Base-by-base conservation (phyloP, 1,139 yeast species). In the Hanseniaspora uvarum region DNA sequence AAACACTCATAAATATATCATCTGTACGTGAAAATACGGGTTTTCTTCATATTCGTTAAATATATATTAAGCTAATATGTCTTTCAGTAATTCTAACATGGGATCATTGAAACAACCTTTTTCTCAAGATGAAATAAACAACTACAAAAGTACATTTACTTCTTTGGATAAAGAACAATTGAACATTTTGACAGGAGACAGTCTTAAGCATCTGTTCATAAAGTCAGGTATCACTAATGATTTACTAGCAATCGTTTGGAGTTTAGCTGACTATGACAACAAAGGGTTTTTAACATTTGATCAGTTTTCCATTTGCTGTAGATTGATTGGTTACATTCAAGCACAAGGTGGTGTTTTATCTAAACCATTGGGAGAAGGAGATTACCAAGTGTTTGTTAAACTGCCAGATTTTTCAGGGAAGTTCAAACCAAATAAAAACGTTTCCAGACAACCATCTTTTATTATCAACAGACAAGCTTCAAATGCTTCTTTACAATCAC, bases 161-260 rank as follows among this genome's bases (percentile, higher is more conserved):
- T 74, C 83, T 46, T 76, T 92, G 61, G 98, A 92, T 67, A 78
- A 83, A 1, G 94, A 86, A 61, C 76, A 77, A 47, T 71, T 84
- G 47, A 96, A 96, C 3, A 75, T 84, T 46, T 84, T 92, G 56
- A 86, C 96, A 8, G 98, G 98, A 33, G 94, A 85, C 45, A 80
- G 83, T 53, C 89, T 96, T n/a, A 78, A 94, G 60, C 74, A 86
- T 10, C 75, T 94, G 5, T 81, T 94, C 60, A 95, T 89, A 62
- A 84, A 85, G 57, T 83, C 95, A 2, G 94, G 95, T 0, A 75
- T 92, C 54, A 82, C 94, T 7, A 83, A 94, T 2, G 74, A 80
- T 19, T 72, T 79, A 38, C 72, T 92, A 52, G 96, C 96, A 4
- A 94, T 88, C 67, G 83, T 94, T 57, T 94, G 98, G 98, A 94